Evolutionary conservation across 139 green algal species (phyloP).

Genomic region (Eudorina sp.): DNA sequence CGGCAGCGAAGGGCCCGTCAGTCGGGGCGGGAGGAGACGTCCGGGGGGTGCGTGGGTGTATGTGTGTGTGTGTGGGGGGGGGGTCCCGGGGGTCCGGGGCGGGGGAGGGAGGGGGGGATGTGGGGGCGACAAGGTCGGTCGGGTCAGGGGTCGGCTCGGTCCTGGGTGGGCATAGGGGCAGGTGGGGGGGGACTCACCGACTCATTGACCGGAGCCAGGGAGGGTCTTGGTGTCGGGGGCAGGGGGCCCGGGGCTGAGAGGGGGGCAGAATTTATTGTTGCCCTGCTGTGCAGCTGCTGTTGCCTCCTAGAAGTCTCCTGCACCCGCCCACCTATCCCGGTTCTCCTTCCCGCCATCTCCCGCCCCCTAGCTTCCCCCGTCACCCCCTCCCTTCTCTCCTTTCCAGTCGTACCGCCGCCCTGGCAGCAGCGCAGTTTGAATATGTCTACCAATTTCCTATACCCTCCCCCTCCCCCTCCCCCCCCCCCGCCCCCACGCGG

Average conservation of each 20-base stretch:
- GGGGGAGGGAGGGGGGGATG: not conserved
- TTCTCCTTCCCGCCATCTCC: not conserved
- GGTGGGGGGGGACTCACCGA: no score
- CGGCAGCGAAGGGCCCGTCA: not conserved
- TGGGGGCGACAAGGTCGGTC: not conserved
- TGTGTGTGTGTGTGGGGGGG: not conserved
- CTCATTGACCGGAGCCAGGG: no score
- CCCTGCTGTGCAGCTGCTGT: no score
- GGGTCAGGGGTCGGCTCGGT: not conserved
- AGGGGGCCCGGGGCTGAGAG: no score
- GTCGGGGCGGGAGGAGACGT: not conserved
- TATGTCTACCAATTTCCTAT: not conserved
- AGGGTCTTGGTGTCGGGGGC: no score
- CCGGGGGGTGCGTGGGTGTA: no score
- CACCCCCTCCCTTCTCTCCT: not conserved
- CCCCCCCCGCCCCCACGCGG: not conserved
- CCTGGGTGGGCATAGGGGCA: not conserved
- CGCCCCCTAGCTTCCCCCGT: not conserved
- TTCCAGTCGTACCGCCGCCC: no score
- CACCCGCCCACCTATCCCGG: not conserved
- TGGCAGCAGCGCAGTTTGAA: not conserved
- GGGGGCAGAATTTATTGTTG: no score
- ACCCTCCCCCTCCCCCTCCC: not conserved
- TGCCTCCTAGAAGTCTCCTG: no score
- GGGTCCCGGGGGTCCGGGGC: not conserved